Evolutionary conservation across 2,329 filamentous ascomycete genomes (phyloP), one percentile per base, ranked within the genome.

Genomic region (Cordyceps militaris): DNA sequence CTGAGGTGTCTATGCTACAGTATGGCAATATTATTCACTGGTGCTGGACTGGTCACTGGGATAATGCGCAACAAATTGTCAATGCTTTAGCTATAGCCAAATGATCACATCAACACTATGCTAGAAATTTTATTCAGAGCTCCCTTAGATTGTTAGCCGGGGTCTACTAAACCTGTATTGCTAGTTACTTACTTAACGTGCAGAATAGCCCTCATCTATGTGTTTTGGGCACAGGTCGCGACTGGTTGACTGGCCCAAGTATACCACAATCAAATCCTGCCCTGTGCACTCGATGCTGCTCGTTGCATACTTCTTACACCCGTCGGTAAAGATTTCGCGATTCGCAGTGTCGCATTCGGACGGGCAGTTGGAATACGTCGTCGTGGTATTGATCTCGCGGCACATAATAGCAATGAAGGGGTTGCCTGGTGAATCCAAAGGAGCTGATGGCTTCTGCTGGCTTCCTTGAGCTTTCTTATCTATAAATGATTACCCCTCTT

Each of bases 41-140:
- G 1, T 57, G 40, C 46, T 50, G 34, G 30, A 48, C 42, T 57
- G 59, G 59, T 56, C 16, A 24, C 47, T 48, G 42, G 28, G 4
- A 11, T 56, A 13, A 44, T 51, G 38, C 32, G 38, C 40, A 28
- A 38, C 28, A 36, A 21, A 16, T 43, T 40, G 26, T 53, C 10
- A 4, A 53, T 47, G 36, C 28, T 46, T 19, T 43, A 46, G 36
- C 36, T 43, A 43, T 21, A 36, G 14, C 34, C 13, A 36, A 10
- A 13, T 36, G 14, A n/a, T n/a, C n/a, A n/a, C n/a, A n/a, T n/a
- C n/a, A n/a, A n/a, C n/a, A n/a, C n/a, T n/a, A n/a, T n/a, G n/a
- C n/a, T n/a, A n/a, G n/a, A n/a, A n/a, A n/a, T n/a, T n/a, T n/a
- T n/a, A n/a, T n/a, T n/a, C n/a, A n/a, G n/a, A n/a, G n/a, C n/a